Base-by-base conservation (phyloP, 345 rosid genomes). In the Brassica rapa region DNA sequence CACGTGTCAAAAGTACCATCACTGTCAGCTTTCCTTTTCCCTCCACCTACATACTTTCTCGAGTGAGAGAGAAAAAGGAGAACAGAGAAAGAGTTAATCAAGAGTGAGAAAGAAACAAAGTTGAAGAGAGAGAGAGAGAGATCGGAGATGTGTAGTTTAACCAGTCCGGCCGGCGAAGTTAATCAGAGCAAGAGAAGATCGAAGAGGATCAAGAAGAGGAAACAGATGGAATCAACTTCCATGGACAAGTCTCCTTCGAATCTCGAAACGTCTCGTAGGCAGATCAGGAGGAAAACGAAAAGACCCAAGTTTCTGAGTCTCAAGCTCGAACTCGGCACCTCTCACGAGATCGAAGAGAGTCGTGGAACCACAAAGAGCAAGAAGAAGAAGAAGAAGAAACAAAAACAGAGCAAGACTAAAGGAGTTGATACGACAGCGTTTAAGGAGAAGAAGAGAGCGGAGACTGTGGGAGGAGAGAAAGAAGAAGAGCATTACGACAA, bases 221-320 rank as follows among this genome's bases (percentile, higher is more conserved):
- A 75, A 70, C 46, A 68, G 49, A 68, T 39, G 62, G 55, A 75
- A 70, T 41, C 81, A 16, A 11, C 64, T 3, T 9, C 66, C 61
- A 63, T 67, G 77, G 41, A 73, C 14, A 62, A 68, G 15, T n/a
- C 66, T 75, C 19, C 75, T 4, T 33, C 68, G 4, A 43, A 83
- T 27, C 43, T 73, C 2, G 80, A 75, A 61, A 68, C 84, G 2
- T 67, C 93, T 75, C 83, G 90, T 74, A 86, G 84, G 68, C 62
- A 78, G 80, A 80, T 83, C 35, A 88, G 92, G 67, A 85, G 83
- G 61, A 92, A 79, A 68, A 85, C 88, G 8, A 88, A 89, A 14
- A 93, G 81, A 71, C 98, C 92, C 9, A 92, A 90, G 77, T 90
- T 81, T 67, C 82, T 90, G 11, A 88, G 94, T 66, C 86, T 94